Base-by-base conservation (phyloP, 2,329 filamentous ascomycete species). In the Celoporthe dispersa region DNA sequence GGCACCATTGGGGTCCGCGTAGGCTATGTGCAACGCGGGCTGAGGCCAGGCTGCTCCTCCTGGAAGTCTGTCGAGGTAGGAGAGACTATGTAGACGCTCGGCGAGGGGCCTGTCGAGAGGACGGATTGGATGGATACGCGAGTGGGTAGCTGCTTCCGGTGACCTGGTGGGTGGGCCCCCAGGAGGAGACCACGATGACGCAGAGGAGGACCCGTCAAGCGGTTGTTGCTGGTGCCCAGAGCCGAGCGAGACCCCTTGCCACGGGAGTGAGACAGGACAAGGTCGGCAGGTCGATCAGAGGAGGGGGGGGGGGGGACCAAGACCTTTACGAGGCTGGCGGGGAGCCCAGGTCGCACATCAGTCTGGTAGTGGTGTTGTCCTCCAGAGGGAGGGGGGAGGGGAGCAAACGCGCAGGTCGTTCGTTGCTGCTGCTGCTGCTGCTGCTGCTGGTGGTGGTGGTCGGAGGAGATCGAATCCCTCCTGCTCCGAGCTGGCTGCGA, bases 121-220 rank as follows among this genome's bases (percentile, higher is more conserved):
- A 48, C 11, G 9, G 41, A 22, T 9, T 68, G 22, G 57, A 48
- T 48, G 55, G 51, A 62, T 53, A 57, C 48, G 48, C 53, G 25
- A 53, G 64, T 67, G 64, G 67, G 64, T 62, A 62, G 69, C 63
- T 55, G 67, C 67, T 71, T 71, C 67, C 67, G 62, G 28, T 37
- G 67, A 57, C 59, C 60, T 63, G 60, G 60, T 41, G 37, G 39
- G 35, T 41, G 59, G 63, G 39, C 8, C 62, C 19, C 28, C 11
- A 48, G 41, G 39, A 22, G 51, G 67, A 57, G 57, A 66, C 48
- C 48, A 63, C 64, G 61, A 71, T 71, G 69, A 71, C 63, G 66
- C 44, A 68, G 48, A n/a, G 48, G 31, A 64, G 44, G 44, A 31
- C 31, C 44, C 59, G 66, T 64, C 66, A 25, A n/a, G 33, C 60